Conservation (phyloP, 345 rosid species). For the Citrus glauca region DNA sequence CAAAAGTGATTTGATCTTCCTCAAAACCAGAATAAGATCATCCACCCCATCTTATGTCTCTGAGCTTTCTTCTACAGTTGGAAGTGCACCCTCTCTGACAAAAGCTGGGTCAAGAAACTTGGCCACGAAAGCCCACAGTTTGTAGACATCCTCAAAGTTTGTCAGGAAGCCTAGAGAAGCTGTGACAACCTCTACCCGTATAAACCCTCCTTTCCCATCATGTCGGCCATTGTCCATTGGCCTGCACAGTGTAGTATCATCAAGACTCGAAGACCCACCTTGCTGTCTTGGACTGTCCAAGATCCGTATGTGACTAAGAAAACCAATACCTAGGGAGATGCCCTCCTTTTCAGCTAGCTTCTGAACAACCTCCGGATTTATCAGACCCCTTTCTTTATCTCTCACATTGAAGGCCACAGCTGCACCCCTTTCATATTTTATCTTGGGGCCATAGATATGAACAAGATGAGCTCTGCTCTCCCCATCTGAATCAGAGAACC, state of each 20-base stretch:
- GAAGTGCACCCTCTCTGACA: constrained; percentile 61
- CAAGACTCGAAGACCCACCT: constrained; percentile 38
- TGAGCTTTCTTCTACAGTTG: constrained; percentile 71
- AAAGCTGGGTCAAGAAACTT: constrained; percentile 82
- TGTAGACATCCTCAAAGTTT: constrained; percentile 94
- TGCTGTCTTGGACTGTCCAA: constrained; percentile 54
- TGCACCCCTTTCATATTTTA: constrained; percentile 95
- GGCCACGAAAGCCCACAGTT: constrained; percentile 83
- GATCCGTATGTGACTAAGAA: constrained; percentile 80
- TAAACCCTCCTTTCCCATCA: constrained; percentile 55
- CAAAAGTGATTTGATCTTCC: constrained; percentile 1
- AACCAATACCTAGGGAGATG: constrained; percentile 82
- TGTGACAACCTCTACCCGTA: constrained; percentile 86
- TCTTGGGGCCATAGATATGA: constrained; percentile 94
- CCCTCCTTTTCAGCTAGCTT: constrained; percentile 93
- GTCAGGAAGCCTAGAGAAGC: constrained; percentile 95
- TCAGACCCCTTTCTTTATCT: constrained; percentile 60
- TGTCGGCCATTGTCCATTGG: constrained; percentile 67
- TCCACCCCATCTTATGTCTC: constrained; percentile 38
- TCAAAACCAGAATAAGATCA: constrained; percentile 15
- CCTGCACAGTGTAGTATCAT: constrained; percentile 61
- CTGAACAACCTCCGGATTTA: constrained; percentile 91
- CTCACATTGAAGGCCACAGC: constrained; percentile 91
- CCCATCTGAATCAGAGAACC: constrained; percentile 58
- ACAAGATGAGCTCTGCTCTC: constrained; percentile 62